These are phyloP conservation scores for Coemansia sp. DNA, from an alignment of 192 early-diverging fungal species.

Conservation along the genomic window DNA sequence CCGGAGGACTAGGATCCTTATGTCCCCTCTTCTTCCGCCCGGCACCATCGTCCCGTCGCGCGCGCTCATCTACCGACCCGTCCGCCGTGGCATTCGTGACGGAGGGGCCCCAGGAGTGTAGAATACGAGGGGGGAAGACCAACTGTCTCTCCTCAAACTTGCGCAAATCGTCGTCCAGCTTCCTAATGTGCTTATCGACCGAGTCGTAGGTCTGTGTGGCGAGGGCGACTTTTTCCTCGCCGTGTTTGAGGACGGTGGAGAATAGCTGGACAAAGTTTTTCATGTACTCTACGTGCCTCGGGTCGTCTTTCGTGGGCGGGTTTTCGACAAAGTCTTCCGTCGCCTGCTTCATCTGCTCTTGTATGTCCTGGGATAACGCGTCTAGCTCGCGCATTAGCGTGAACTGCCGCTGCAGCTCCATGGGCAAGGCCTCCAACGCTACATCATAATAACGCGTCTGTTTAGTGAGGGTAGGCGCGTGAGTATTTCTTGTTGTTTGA, in stretches of 20 bases:
- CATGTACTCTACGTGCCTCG: constrained; percentile 53
- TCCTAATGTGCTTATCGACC: constrained; percentile 88
- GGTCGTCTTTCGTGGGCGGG: constrained; percentile 49
- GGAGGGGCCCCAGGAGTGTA: constrained; percentile 38
- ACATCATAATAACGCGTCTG: constrained; percentile 21
- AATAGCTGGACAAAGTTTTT: constrained; percentile 56
- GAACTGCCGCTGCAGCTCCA: constrained; percentile 83
- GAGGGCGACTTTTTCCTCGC: constrained; percentile 91
- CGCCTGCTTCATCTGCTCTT: constrained; percentile 64
- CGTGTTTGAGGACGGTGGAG: constrained; percentile 77
- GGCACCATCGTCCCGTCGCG: background rate
- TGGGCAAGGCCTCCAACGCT: constrained; percentile 74
- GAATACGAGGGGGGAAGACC: constrained; percentile 53
- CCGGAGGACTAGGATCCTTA: background rate
- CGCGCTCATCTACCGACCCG: background rate
- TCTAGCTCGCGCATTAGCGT: constrained; percentile 94
- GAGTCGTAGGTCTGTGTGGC: constrained; percentile 93
- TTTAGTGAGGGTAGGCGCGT: too few species aligned
- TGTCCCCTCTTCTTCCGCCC: background rate
- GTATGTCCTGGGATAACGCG: constrained; percentile 69
- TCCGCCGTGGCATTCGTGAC: background rate
- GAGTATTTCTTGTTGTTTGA: background rate
- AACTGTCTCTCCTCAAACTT: constrained; percentile 93
- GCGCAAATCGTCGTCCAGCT: constrained; percentile 87
- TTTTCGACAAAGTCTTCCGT: constrained; percentile 74